Evolutionary conservation across 2,329 filamentous ascomycete genomes (phyloP).

Genomic region (Beauveria scarabaeidicola): DNA sequence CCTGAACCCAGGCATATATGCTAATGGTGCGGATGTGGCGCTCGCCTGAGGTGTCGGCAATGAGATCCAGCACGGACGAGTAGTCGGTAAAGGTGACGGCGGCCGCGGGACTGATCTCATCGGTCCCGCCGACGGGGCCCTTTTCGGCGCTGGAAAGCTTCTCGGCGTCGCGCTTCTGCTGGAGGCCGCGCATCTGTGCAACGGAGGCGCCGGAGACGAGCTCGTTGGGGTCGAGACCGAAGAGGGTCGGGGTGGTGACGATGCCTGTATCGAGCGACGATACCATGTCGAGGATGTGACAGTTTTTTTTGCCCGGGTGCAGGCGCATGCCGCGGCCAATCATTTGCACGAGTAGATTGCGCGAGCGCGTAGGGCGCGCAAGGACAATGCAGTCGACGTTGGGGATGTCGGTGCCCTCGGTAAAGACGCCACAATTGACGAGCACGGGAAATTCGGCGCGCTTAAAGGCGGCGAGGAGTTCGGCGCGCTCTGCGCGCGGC

Average conservation of each 20-base stretch:
- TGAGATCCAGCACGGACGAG: constrained; percentile 81
- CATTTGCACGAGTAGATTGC: constrained; percentile 95
- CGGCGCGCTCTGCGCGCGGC: constrained; percentile 54
- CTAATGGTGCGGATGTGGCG: constrained; percentile 70
- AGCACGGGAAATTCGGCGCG: constrained; percentile 73
- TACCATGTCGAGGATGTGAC: constrained; percentile 95
- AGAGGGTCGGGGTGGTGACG: constrained; percentile 82
- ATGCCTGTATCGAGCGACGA: constrained; percentile 76
- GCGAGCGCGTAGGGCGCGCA: constrained; percentile 78
- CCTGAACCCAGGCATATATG: constrained; percentile 71
- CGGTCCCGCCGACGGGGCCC: constrained; percentile 5
- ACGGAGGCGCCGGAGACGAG: constrained; percentile 60
- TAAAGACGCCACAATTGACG: constrained; percentile 92
- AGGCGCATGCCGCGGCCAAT: constrained; percentile 89
- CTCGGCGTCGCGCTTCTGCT: constrained; percentile 37
- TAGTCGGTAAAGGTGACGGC: constrained; percentile 81
- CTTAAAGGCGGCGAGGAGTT: constrained; percentile 68
- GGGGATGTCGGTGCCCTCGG: constrained; percentile 94
- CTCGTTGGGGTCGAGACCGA: constrained; percentile 79
- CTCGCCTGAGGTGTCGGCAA: constrained; percentile 73
- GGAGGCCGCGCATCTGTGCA: constrained; percentile 50
- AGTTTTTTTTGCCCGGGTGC: constrained; percentile 71
- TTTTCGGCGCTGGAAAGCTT: constrained; percentile 19
- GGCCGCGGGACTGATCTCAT: constrained; percentile 17
- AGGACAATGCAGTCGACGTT: constrained; percentile 92